phyloP scores from a whole-genome alignment of 306 rosid genomes.

The Albizia julibrissin region DNA sequence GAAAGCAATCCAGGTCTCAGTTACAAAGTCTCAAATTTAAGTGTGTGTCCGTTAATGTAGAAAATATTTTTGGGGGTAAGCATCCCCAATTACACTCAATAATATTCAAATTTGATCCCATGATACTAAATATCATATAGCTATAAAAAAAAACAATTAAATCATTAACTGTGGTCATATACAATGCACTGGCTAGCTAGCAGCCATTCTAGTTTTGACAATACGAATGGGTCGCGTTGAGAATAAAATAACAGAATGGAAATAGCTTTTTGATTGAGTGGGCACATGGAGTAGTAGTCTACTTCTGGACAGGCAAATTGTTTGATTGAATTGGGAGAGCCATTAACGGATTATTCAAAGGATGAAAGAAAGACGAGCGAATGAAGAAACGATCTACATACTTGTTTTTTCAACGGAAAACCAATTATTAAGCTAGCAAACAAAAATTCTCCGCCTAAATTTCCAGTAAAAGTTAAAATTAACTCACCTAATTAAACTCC shows the following conservation, averaged over 20 bases:
- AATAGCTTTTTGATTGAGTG: not conserved
- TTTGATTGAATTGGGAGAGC: constrained; percentile 13
- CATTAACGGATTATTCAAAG: constrained; percentile 2
- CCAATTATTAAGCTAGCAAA: constrained; percentile 33
- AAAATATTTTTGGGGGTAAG: no score
- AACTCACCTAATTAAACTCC: constrained; percentile 44
- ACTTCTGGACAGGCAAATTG: not conserved
- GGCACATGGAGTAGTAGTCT: not conserved
- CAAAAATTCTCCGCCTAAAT: constrained; percentile 44
- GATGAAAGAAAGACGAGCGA: not conserved
- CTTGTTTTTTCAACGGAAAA: constrained; percentile 6
- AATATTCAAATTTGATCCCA: no score
- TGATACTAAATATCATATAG: no score
- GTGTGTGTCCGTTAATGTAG: no score
- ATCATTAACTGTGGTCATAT: not conserved
- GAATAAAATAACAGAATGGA: not conserved
- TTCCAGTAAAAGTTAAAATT: constrained; percentile 45
- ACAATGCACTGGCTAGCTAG: not conserved
- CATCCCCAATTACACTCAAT: no score
- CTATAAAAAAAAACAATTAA: no score
- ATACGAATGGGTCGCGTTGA: not conserved
- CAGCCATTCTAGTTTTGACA: not conserved
- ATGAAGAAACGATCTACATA: constrained; percentile 26
- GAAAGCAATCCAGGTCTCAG: no score
- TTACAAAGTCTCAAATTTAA: no score